Evolutionary conservation across 805 yeast genomes (phyloP), one percentile per base, ranked within the genome.

Genomic region (Cyberlindnera mycetangii): DNA sequence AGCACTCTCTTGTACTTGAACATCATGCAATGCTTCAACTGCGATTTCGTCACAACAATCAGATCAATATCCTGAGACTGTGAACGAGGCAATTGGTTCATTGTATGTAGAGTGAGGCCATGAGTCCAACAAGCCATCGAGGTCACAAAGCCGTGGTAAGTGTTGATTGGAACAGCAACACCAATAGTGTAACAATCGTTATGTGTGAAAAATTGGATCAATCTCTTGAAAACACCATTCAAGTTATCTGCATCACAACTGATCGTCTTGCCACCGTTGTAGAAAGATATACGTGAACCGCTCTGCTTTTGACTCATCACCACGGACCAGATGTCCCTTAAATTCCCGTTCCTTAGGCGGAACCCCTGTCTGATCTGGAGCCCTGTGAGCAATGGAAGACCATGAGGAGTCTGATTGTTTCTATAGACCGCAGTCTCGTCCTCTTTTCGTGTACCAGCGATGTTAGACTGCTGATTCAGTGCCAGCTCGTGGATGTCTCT

Each of bases 341-440:
- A 60, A 52, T 78, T 81, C 3, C 96, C 96, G 60, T 85, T 83
- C 53, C 96, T 70, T 18, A 84, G 59, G 50, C 75, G 76, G 60
- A 83, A 85, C 28, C 78, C 81, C 20, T 75, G 70, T 34, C 87
- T 72, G 19, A 89, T 74, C 37, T 79, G 78, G 44, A 86, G 65
- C 0, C 95, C 95, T 2, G 85, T 75, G 18, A 83, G 71, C 44
- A 89, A 69, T 0, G 86, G 83, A 47, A 77, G 60, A 5, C 88
- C 86, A 58, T 78, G 81, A 18, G 90, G 93, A 25, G 85, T 78
- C 52, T 84, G 80, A 37, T 79, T 79, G 40, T 89, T 83, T 50
- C 93, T 74, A 62, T 85, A 82, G 10, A 85, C 69, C 0, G 96
- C 90, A 14, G 90, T 77, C 60, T 89, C 95, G 39, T 75, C 71